These are phyloP conservation scores for Dactylellina haptotyla DNA, from an alignment of 2,329 filamentous ascomycete species.

Conservation along the genomic window DNA sequence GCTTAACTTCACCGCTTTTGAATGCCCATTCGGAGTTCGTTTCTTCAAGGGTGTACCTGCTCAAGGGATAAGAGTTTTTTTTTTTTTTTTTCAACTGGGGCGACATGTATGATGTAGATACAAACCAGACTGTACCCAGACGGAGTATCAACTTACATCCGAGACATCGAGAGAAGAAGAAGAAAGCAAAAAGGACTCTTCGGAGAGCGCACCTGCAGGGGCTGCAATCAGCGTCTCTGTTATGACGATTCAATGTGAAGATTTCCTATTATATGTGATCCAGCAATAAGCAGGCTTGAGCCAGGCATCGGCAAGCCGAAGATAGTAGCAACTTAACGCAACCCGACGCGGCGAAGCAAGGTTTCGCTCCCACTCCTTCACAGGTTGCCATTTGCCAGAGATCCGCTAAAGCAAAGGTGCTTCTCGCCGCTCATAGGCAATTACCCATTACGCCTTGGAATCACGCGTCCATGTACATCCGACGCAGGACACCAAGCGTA, in stretches of 20 bases:
- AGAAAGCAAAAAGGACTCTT: slow-evolving; percentile 8
- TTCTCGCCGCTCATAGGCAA: slow-evolving; percentile 11
- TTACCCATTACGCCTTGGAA: slow-evolving; percentile 47
- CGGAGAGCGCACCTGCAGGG: slow-evolving; percentile 54
- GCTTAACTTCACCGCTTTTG: slow-evolving; percentile 51
- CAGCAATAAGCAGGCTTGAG: slow-evolving; percentile 32
- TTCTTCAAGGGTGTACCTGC: slow-evolving; percentile 49
- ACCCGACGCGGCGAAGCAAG: slow-evolving; percentile 54
- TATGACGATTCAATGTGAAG: slow-evolving; percentile 28
- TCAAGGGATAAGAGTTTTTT: slow-evolving; percentile 30
- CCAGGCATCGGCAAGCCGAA: slow-evolving; percentile 50
- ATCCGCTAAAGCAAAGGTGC: slow-evolving; percentile 16
- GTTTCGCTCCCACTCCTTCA: slow-evolving; percentile 35
- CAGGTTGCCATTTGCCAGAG: slow-evolving; percentile 31
- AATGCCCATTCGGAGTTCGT: slow-evolving; percentile 45
- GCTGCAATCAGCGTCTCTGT: slow-evolving; percentile 34
- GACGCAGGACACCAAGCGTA: slow-evolving; percentile 36
- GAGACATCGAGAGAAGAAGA: slow-evolving; percentile 16
- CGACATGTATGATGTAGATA: slow-evolving; percentile 38
- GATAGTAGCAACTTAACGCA: slow-evolving; percentile 46
- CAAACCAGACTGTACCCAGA: slow-evolving; percentile 14
- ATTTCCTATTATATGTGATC: slow-evolving; percentile 21
- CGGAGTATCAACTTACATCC: slow-evolving; percentile 46
- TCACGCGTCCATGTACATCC: slow-evolving; percentile 52
- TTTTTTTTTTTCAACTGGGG: background rate